A percentile compares a stretch with the other conserved stretches of the same genome.
These are phyloP conservation scores for Cubamyces sp. DNA, from an alignment of 768 basidiomycete species.

Conservation along the genomic window DNA sequence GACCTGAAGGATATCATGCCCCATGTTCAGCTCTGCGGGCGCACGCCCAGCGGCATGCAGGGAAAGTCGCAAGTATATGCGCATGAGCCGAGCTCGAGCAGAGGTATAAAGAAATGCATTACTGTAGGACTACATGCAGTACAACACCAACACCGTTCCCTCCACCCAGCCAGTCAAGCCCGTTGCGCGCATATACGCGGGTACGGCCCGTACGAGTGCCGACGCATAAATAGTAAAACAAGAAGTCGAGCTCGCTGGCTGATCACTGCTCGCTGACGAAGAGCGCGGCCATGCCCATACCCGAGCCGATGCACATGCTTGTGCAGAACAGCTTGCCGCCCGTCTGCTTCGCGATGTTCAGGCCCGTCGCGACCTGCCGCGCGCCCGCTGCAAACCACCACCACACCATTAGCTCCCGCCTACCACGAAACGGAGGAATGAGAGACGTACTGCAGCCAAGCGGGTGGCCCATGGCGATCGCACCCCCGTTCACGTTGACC, in stretches of 20 bases:
- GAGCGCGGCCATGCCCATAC: slow-evolving; percentile 90
- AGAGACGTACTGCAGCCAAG: slow-evolving; percentile 74
- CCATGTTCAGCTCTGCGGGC: too few relatives aligned
- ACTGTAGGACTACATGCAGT: neutral
- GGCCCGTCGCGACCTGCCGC: slow-evolving; percentile 84
- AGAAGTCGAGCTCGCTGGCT: too few relatives aligned
- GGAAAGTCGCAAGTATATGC: neutral
- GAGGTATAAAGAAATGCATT: neutral
- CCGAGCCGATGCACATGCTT: slow-evolving; percentile 89
- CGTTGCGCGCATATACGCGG: too few relatives aligned
- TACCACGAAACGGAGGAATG: neutral
- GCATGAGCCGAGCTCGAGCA: neutral
- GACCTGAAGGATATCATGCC: too few relatives aligned
- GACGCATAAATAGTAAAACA: too few relatives aligned
- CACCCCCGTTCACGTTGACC: slow-evolving; percentile 88
- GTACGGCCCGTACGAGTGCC: too few relatives aligned
- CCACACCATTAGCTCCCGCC: neutral
- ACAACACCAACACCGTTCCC: too few relatives aligned
- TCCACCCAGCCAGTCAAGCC: too few relatives aligned
- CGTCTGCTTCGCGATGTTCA: slow-evolving; percentile 80
- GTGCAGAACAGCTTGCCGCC: slow-evolving; percentile 81
- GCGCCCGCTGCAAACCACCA: slow-evolving; percentile 61
- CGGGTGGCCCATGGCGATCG: slow-evolving; percentile 89
- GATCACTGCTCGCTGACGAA: slow-evolving; percentile 81
- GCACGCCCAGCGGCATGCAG: too few relatives aligned